Evolutionary conservation across 73 alveolate species (phyloP).

Genomic region (Paramecium caudatum): DNA sequence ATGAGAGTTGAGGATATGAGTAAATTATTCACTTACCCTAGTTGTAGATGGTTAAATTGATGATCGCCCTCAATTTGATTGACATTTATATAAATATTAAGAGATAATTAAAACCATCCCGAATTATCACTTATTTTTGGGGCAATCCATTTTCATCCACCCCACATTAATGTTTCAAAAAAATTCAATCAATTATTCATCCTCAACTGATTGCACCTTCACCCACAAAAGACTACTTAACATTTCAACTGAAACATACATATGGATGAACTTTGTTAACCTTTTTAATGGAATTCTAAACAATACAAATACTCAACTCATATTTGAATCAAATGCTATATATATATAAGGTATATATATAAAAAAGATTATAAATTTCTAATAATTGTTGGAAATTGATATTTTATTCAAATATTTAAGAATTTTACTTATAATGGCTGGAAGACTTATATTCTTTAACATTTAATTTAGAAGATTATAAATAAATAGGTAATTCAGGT

Average conservation of each 20-base stretch:
- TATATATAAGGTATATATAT: conserved; percentile 9
- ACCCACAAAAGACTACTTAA: background rate
- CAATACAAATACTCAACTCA: conserved; percentile 4
- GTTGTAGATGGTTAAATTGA: conserved; percentile 42
- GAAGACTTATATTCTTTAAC: too few species aligned
- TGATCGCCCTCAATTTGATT: conserved; percentile 33
- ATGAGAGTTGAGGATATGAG: conserved; percentile 33
- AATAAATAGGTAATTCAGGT: too few species aligned
- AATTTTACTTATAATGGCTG: too few species aligned
- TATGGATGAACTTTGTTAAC: conserved; percentile 41
- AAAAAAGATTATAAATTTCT: too few species aligned
- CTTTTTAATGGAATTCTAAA: background rate
- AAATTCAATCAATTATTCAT: background rate
- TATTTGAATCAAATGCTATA: background rate
- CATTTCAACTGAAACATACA: conserved; percentile 31
- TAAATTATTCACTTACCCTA: background rate
- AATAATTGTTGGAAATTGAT: too few species aligned
- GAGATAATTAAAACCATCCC: conserved; percentile 8
- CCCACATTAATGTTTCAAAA: conserved; percentile 50
- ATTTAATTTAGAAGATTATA: too few species aligned
- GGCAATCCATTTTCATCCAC: too few species aligned
- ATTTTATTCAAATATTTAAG: too few species aligned
- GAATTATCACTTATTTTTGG: background rate
- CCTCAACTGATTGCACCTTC: background rate
- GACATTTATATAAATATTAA: conserved; percentile 10